Base-by-base conservation (phyloP, 2,329 filamentous ascomycete species). In the Colletotrichum gloeosporioides region DNA sequence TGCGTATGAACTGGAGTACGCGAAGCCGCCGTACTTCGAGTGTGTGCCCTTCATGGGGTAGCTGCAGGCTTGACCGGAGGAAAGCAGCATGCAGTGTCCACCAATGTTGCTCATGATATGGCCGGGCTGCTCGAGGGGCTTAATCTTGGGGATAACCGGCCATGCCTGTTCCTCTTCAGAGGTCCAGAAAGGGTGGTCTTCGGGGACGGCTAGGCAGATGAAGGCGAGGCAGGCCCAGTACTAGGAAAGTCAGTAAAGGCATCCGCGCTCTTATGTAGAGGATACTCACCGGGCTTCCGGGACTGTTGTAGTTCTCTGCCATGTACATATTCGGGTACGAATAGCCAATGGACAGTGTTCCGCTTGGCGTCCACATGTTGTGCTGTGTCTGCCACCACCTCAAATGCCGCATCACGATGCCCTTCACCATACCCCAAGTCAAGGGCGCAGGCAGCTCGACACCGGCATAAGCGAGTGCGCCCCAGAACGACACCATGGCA, bases 401-500 rank as follows among this genome's bases (percentile, higher is more conserved):
- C 53, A 96, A 86, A 81, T 96, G 93, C 16, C 94, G 90, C 72
- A 96, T 84, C 53, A 95, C 89, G 16, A 96, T 89, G 3, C 95
- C 94, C 83, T 95, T 95, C 18, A 96, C 92, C 79, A 95, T 93
- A 4, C 95, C 94, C 94, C 94, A 96, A 4, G 92, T 94, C 69
- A 96, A 85, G 0, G 94, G 94, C 9, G 88, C 88, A 0, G 94
- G 94, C 7, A 95, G 88, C 69, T 95, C 93, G 67, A 95, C 92
- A 78, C 92, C 92, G 6, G 94, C 94, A 80, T 95, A 95, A 2
- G 93, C 95, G 32, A 96, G 85, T 0, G 94, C 93, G 15, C 93
- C 93, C 94, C 94, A 96, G 85, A 96, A 96, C 1, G 92, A 94
- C n/a, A 93, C 92, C 92, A 96, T 96, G 65, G 94, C 94, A 83